Base-by-base conservation (phyloP, 2,329 filamentous ascomycete species). In the Fusarium sp. region DNA sequence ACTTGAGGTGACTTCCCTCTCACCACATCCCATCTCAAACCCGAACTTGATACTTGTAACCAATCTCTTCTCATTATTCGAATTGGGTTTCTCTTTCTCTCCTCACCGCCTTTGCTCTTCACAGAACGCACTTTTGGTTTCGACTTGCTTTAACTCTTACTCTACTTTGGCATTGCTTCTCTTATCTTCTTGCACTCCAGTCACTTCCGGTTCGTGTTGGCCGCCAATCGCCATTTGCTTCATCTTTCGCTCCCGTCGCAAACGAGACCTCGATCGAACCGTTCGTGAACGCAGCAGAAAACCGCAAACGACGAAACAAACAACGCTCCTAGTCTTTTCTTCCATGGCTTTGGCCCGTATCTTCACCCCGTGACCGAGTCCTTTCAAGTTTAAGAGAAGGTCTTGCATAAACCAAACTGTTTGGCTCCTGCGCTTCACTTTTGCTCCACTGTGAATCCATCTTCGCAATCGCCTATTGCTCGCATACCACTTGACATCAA, bases 331-430 rank as follows among this genome's bases (percentile, higher is more conserved):
- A n/a, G 27, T 48, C 44, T 63, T 22, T 46, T 29, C 45, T 58
- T 62, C 52, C 62, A 75, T 75, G 73, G 58, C 64, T 68, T 43
- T 64, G 60, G 67, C 54, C 53, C 61, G 64, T 56, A 62, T 54
- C 62, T 48, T 43, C 43, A 27, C 53, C 22, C 63, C 61, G 61
- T 65, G 45, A 58, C 59, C 29, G 34, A 70, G 62, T 58, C 58
- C 47, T 29, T 63, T 49, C 51, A 54, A 58, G 24, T 27, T 47
- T 47, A 20, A 47, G 45, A 47, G 55, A 72, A 67, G 63, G 24
- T 53, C 60, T 58, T 73, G 71, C 67, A 66, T 73, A 63, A 58
- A 65, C 64, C 65, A 67, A 62, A 65, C 67, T 25, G 49, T 59
- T 49, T 62, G 47, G 62, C 63, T 64, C 48, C 43, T 34, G 64